Evolutionary conservation across 2,329 filamentous ascomycete species (phyloP), one percentile per base, ranked within the genome.

Genomic region (Verticillium klebahnii): DNA sequence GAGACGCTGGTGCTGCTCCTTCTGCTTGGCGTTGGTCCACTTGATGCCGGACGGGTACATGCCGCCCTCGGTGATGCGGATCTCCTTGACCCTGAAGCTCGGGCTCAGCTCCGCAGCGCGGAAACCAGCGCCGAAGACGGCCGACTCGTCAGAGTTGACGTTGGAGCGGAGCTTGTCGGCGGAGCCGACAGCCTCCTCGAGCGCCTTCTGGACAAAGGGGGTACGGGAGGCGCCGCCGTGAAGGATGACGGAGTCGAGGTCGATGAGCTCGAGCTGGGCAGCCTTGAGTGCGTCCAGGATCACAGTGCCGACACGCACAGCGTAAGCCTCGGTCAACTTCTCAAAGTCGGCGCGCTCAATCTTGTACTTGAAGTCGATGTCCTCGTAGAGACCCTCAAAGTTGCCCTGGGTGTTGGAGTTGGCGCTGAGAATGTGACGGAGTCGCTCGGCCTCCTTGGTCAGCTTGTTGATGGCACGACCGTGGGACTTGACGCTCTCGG

Each of bases 31-130:
- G 63, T 80, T 81, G 40, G 80, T 85, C 85, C 92, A 97, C 74
- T 89, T 90, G 69, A 97, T 84, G 61, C 88, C 87, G 32, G 90
- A 84, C 2, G 88, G 80, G 73, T 95, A 97, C 54, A 83, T 82
- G 52, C 91, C 85, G 25, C 85, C 86, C 69, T 99, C 95, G n/a
- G 81, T 84, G 59, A 91, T 86, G 63, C 91, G 85, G 67, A 99
- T 99, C 72, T 98, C 95, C 83, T 98, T 99, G 72, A 99, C 95
- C 64, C 93, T 89, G 87, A 99, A 99, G 73, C 91, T 94, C 50
- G 94, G 93, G 77, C 92, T 97, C 62, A 99, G 83, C 68, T 92
- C 88, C 59, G 95, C 95, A 58, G 92, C 95, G 72, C 93, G 92
- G 83, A 99, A 98, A 32, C 90, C 93, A 61, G 95, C 94, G 69